Percentiles rank a stretch among this genome's conserved stretches.
phyloP scores from a whole-genome alignment of 23 red algal species.

The Porphyridium purpureum region DNA sequence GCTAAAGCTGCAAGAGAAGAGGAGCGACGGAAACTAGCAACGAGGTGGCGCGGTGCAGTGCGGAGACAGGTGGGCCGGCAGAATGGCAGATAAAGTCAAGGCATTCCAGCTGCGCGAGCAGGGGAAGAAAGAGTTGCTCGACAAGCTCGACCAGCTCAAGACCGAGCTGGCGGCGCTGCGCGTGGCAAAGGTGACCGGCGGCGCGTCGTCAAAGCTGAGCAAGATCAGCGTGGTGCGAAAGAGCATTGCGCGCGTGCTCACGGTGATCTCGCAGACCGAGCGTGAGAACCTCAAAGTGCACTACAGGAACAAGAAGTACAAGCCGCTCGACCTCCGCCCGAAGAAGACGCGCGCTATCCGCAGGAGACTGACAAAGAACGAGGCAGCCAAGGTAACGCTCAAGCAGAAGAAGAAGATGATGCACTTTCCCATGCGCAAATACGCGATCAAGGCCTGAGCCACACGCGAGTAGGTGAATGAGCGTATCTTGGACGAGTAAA shows the following conservation, averaged over 20 bases:
- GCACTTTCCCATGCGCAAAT: constrained; percentile 77
- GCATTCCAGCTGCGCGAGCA: constrained; percentile 1
- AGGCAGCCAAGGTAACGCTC: constrained; percentile 42
- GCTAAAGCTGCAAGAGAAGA: too few relatives aligned
- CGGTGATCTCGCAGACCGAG: constrained; percentile 68
- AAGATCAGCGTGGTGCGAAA: constrained; percentile 94
- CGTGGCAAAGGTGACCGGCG: constrained; percentile 77
- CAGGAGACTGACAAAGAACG: constrained; percentile 64
- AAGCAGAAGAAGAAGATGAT: constrained; percentile 53
- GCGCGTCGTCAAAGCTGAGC: constrained; percentile 61
- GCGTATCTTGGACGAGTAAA: too few relatives aligned
- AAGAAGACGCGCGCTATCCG: constrained; percentile 98
- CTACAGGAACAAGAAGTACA: constrained; percentile 83
- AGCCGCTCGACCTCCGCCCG: constrained; percentile 91
- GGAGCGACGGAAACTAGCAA: too few relatives aligned
- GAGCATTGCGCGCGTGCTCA: constrained; percentile 79
- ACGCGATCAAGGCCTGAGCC: constrained; percentile 46
- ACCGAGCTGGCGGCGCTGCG: constrained; percentile 77
- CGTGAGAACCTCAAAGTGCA: constrained; percentile 51
- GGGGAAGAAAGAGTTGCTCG: background rate
- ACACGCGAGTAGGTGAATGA: too few relatives aligned
- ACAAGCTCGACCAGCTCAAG: constrained; percentile 44
- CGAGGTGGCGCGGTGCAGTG: too few relatives aligned
- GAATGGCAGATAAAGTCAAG: too few relatives aligned
- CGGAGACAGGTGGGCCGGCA: too few relatives aligned